Conservation (phyloP, 768 basidiomycete genomes). For the Mycena alexandri region DNA sequence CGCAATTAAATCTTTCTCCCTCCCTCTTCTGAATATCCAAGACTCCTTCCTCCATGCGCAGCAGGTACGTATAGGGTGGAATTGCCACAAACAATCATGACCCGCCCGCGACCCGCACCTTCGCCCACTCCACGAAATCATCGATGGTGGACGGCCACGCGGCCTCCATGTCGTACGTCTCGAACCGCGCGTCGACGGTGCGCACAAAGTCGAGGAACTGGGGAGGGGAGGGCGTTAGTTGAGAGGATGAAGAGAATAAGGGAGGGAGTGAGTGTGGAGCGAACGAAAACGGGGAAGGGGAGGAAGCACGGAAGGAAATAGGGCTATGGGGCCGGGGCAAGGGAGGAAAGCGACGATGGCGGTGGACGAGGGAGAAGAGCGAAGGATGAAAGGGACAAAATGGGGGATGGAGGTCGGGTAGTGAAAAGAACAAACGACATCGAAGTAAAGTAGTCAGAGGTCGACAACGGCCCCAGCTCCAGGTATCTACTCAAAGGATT, state of each 20-base stretch:
- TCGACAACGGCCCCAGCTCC: no score
- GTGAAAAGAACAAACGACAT: no score
- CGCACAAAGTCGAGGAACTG: conserved; percentile 87
- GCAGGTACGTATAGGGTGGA: no score
- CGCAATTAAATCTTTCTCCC: neutral
- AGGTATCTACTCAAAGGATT: no score
- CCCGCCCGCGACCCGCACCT: conserved; percentile 47
- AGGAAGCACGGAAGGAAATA: no score
- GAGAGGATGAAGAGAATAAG: neutral
- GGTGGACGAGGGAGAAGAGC: neutral
- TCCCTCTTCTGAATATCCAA: conserved; percentile 4
- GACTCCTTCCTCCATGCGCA: no score
- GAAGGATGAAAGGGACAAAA: neutral
- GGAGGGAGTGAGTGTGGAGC: neutral
- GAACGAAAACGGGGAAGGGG: no score
- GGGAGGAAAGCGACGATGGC: no score
- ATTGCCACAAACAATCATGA: no score
- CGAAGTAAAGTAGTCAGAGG: no score
- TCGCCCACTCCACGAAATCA: conserved; percentile 82
- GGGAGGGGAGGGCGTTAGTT: neutral
- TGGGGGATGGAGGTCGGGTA: no score
- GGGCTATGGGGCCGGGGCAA: no score
- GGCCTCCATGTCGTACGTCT: conserved; percentile 83
- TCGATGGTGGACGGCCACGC: conserved; percentile 93
- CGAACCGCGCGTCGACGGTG: conserved; percentile 78